Conservation (phyloP, 169 alveolate genomes). For the Toxoplasma gondii region DNA sequence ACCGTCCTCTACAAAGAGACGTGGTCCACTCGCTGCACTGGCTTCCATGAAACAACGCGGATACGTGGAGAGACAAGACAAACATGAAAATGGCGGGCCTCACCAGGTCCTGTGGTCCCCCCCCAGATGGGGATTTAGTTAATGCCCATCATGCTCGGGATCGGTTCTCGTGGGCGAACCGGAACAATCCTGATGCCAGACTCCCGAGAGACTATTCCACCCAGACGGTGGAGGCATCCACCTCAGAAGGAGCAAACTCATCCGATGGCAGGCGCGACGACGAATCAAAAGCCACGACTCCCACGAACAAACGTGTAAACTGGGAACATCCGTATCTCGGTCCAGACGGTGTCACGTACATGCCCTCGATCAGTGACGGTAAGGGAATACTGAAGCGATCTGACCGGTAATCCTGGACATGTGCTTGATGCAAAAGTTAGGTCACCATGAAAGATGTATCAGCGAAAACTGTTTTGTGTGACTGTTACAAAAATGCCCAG, state of each 20-base stretch:
- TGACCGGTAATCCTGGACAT: no score
- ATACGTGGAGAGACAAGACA: no score
- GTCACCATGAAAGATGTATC: no score
- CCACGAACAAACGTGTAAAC: neutral
- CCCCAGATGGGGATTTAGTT: neutral
- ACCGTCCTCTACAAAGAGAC: no score
- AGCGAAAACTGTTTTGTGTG: no score
- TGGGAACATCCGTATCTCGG: slow-evolving; percentile 28
- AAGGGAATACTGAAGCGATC: neutral
- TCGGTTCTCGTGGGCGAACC: neutral
- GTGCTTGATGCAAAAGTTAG: no score
- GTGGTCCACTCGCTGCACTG: no score
- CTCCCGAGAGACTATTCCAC: neutral
- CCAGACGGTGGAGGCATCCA: neutral
- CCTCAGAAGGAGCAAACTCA: neutral
- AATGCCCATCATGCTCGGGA: neutral
- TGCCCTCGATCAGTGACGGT: slow-evolving; percentile 18
- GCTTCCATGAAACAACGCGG: no score
- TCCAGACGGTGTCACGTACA: slow-evolving; percentile 4
- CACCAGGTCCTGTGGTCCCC: neutral
- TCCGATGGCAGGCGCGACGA: neutral
- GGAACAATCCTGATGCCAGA: neutral
- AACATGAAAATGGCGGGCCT: neutral
- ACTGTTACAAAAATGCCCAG: no score
- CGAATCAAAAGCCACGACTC: neutral